Evolutionary conservation across 257 asterid species (phyloP).

Genomic region (Leonotis leonurus): DNA sequence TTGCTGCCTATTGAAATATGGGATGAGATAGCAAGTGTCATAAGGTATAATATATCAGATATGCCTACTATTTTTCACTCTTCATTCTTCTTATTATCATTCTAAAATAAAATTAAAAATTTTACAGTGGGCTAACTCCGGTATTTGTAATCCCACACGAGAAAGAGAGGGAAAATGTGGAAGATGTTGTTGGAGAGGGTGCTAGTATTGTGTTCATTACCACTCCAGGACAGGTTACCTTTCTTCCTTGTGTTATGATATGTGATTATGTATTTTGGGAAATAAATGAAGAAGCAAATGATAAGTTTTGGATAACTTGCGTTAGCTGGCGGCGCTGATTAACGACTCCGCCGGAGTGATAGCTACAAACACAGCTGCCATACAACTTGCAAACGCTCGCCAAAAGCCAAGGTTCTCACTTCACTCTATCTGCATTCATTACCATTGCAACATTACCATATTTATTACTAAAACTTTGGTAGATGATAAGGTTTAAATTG

Average conservation of each 20-base stretch:
- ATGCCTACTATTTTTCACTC: no score
- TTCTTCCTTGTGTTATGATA: not conserved
- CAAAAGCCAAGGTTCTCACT: constrained; percentile 82
- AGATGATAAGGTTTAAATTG: no score
- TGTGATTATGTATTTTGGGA: not conserved
- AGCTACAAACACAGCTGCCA: constrained; percentile 74
- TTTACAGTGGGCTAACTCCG: constrained; percentile 59
- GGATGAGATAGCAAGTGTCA: constrained; percentile 58
- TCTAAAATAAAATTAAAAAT: no score
- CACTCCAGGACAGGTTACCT: constrained; percentile 56
- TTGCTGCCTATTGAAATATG: constrained; percentile 80
- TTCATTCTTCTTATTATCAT: not conserved
- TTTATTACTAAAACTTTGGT: no score
- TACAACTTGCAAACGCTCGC: constrained; percentile 75
- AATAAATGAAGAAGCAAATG: not conserved
- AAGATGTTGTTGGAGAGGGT: constrained; percentile 58
- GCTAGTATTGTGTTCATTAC: constrained; percentile 78
- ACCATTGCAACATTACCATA: no score
- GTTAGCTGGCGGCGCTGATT: constrained; percentile 72
- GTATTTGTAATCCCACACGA: constrained; percentile 83
- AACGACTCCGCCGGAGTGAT: constrained; percentile 85
- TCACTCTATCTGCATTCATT: no score
- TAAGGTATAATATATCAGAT: constrained; percentile 37
- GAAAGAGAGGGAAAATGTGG: constrained; percentile 67
- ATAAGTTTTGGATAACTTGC: no score